These are phyloP conservation scores for Stipa capillata DNA, from an alignment of 176 grass and related monocot species.

Conservation along the genomic window DNA sequence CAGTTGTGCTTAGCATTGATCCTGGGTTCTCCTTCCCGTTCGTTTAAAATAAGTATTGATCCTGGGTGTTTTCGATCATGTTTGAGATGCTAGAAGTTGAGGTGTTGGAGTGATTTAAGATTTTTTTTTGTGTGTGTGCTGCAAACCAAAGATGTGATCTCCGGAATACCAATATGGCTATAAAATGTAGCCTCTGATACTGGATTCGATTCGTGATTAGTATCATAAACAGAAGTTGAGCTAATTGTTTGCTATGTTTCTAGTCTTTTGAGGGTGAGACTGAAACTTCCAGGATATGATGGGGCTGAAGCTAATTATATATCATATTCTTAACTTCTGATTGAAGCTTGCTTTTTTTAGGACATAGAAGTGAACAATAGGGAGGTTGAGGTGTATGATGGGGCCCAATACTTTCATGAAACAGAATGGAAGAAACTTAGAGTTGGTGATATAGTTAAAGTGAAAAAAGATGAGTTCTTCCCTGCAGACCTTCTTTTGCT, in stretches of 20 bases:
- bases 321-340: background rate
- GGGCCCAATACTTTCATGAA: conserved; percentile 46
- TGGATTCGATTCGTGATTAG: too few relatives aligned
- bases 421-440: conserved; percentile 70
- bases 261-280: background rate
- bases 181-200: background rate
- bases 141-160: background rate
- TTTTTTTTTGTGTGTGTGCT: background rate
- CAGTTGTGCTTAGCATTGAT: background rate
- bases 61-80: background rate
- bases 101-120: background rate
- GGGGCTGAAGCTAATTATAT: background rate
- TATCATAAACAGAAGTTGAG: background rate
- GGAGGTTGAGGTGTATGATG: conserved; percentile 58
- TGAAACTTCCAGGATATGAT: background rate
- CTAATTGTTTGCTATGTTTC: background rate
- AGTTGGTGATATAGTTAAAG: conserved; percentile 89
- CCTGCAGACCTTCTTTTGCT: conserved; percentile 90
- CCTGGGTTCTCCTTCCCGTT: background rate
- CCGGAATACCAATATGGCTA: background rate
- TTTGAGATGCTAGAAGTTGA: background rate
- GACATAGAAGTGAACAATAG: conserved; percentile 83
- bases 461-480: conserved; percentile 87
- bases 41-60: background rate
- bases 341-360: conserved; percentile 18